Evolutionary conservation across 768 basidiomycete species (phyloP).

Genomic region (Lentinula sp.): DNA sequence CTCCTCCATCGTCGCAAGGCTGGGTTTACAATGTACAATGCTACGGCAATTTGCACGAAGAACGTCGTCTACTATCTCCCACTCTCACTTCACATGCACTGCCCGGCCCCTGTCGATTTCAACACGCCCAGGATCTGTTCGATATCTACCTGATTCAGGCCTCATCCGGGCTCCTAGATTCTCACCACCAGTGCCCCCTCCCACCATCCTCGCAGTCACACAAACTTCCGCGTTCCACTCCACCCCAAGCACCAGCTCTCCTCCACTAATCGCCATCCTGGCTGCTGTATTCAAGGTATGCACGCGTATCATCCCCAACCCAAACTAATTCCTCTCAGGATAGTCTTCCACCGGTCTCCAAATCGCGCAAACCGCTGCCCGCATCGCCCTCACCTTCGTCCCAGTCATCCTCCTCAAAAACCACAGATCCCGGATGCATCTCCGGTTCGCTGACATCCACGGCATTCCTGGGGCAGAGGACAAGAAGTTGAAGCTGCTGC

Average conservation of each 20-base stretch:
- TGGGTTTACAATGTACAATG: slow-evolving; percentile 10
- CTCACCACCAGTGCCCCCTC: background rate
- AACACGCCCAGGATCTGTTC: slow-evolving; percentile 7
- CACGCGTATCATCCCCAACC: background rate
- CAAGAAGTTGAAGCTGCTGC: slow-evolving; percentile 41
- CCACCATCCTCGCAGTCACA: background rate
- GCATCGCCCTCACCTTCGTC: slow-evolving; percentile 70
- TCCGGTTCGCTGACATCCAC: slow-evolving; percentile 45
- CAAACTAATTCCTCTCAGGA: background rate
- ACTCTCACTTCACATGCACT: background rate
- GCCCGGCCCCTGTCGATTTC: slow-evolving; percentile 13
- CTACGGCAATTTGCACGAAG: background rate
- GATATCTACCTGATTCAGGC: slow-evolving; percentile 10
- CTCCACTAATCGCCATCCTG: slow-evolving; percentile 46
- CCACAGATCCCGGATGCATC: slow-evolving; percentile 39
- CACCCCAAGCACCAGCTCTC: slow-evolving; percentile 24
- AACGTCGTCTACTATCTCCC: background rate
- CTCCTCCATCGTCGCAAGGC: slow-evolving; percentile 1
- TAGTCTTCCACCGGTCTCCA: slow-evolving; percentile 75
- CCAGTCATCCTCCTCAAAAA: slow-evolving; percentile 64
- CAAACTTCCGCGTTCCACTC: slow-evolving; percentile 31
- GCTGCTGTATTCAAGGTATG: slow-evolving; percentile 64
- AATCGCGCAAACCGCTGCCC: slow-evolving; percentile 59
- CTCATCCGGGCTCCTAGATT: slow-evolving; percentile 11
- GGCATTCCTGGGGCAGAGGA: slow-evolving; percentile 48